Conservation (phyloP, 169 alveolate species). For the Eimeria falciformis region DNA sequence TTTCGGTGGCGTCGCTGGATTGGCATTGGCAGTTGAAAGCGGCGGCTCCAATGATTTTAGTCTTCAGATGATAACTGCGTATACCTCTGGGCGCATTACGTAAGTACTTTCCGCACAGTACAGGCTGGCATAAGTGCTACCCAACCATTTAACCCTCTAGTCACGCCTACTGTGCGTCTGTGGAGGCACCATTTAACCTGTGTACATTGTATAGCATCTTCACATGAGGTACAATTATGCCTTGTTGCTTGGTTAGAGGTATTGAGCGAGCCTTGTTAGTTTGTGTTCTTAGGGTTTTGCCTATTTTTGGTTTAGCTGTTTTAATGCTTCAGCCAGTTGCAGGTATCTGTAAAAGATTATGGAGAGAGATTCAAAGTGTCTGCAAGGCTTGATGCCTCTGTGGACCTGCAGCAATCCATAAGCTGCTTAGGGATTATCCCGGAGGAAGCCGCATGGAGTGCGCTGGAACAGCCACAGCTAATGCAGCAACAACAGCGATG, state of each 20-base stretch:
- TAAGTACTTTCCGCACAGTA: conserved; percentile 10
- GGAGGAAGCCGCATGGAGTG: background rate
- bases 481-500: background rate
- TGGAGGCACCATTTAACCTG: too few relatives aligned
- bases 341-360: background rate
- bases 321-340: conserved; percentile 44
- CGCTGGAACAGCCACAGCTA: background rate
- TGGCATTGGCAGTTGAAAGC: conserved; percentile 19
- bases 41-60: background rate
- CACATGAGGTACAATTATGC: too few relatives aligned
- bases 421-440: conserved; percentile 37
- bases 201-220: too few relatives aligned
- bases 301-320: background rate
- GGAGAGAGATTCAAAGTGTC: conserved; percentile 6
- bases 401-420: background rate
- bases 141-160: too few relatives aligned
- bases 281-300: too few relatives aligned
- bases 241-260: too few relatives aligned
- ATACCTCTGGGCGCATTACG: conserved; percentile 38
- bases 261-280: too few relatives aligned
- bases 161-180: too few relatives aligned
- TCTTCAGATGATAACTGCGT: conserved; percentile 11
- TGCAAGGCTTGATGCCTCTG: background rate
- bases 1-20: conserved; percentile 45
- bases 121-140: too few relatives aligned